phyloP scores from a whole-genome alignment of 2,329 filamentous ascomycete species.

The Claviceps citrina region DNA sequence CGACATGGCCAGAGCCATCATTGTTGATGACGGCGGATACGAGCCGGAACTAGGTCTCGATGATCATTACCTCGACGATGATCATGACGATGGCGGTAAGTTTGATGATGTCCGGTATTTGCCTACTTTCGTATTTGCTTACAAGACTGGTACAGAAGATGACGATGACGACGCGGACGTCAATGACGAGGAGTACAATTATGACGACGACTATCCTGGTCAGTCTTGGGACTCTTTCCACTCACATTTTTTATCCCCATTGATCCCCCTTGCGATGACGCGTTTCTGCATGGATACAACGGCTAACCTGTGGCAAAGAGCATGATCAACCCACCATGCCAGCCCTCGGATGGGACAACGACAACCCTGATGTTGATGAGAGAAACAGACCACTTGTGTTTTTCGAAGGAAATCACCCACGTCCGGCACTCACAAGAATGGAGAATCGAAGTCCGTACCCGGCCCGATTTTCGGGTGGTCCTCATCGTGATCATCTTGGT shows the following conservation, averaged over 20 bases:
- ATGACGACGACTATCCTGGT: conserved; percentile 44
- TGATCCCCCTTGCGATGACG: not conserved
- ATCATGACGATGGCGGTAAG: conserved; percentile 44
- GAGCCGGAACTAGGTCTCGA: conserved; percentile 38
- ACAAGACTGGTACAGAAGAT: conserved; percentile 18
- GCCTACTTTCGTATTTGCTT: not conserved
- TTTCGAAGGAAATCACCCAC: conserved; percentile 35
- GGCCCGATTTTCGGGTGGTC: conserved; percentile 33
- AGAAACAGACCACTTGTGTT: conserved; percentile 30
- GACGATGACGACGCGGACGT: conserved; percentile 56
- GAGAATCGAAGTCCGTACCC: conserved; percentile 45
- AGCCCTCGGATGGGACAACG: conserved; percentile 42
- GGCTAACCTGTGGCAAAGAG: not conserved
- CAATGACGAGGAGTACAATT: conserved; percentile 50
- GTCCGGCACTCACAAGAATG: conserved; percentile 19
- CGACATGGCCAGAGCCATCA: conserved; percentile 40
- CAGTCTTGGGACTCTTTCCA: conserved; percentile 16
- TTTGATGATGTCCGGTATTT: not conserved
- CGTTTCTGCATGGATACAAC: not conserved
- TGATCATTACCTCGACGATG: conserved; percentile 38
- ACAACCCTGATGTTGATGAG: conserved; percentile 35
- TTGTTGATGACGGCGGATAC: conserved; percentile 34
- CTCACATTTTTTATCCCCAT: not conserved
- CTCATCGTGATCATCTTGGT: conserved; percentile 39
- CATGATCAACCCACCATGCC: conserved; percentile 24